Conservation (phyloP, 148 eudicot species). For the Cornus kousa region DNA sequence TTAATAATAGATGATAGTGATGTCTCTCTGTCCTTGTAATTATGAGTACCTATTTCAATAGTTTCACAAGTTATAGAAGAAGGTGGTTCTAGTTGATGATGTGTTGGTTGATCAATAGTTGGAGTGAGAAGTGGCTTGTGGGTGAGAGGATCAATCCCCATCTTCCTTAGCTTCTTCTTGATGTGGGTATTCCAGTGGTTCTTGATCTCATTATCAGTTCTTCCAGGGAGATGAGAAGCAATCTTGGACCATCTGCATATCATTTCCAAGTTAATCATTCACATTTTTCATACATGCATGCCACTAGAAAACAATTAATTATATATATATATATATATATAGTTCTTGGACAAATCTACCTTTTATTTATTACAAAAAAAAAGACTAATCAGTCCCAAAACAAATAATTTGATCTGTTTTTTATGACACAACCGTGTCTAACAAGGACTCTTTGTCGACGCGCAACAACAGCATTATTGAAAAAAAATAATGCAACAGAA, state of each 20-base stretch:
- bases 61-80: neutral
- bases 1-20: neutral
- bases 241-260: constrained; percentile 55
- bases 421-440: neutral
- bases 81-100: no score
- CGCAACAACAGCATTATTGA: neutral
- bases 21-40: constrained; percentile 7
- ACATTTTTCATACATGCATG: neutral
- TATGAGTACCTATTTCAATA: neutral
- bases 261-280: neutral
- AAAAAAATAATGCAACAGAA: neutral
- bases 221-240: constrained; percentile 61
- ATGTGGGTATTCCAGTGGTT: constrained; percentile 69
- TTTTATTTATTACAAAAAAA: neutral
- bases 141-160: constrained; percentile 61
- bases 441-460: no score
- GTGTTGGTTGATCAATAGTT: constrained; percentile 13
- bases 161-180: constrained; percentile 51
- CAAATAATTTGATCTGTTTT: neutral
- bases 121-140: constrained; percentile 40
- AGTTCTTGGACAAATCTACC: neutral
- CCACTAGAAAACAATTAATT: neutral
- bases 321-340: no score
- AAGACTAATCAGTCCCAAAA: neutral
- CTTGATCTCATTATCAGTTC: constrained; percentile 63